Conservation (phyloP, 345 rosid species). For the Isatis tinctoria region DNA sequence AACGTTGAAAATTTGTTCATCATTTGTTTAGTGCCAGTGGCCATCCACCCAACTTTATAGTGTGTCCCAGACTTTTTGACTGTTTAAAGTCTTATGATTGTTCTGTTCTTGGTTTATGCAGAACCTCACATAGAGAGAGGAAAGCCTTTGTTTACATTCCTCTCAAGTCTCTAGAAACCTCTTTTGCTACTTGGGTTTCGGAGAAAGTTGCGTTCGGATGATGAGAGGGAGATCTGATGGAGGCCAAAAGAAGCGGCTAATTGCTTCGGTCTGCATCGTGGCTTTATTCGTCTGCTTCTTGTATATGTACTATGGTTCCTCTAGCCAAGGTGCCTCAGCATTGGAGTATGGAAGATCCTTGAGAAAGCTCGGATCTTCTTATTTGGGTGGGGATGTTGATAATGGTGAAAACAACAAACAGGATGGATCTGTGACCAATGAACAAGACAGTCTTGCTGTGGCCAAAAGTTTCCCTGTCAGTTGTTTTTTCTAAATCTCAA, state of each 20-base stretch:
- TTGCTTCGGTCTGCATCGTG: constrained; percentile 48
- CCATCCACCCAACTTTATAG: neutral
- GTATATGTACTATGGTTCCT: constrained; percentile 67
- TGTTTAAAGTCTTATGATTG: constrained; percentile 3
- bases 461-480: constrained; percentile 90
- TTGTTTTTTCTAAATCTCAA: constrained; percentile 7
- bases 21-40: neutral
- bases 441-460: constrained; percentile 35
- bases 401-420: constrained; percentile 49
- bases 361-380: constrained; percentile 63
- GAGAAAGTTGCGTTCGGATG: constrained; percentile 8
- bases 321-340: constrained; percentile 58
- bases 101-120: constrained; percentile 21
- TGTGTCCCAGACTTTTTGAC: neutral
- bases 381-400: constrained; percentile 81
- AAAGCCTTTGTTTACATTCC: neutral
- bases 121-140: neutral
- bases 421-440: constrained; percentile 47
- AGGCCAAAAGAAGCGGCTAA: constrained; percentile 76
- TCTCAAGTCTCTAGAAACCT: neutral
- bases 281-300: constrained; percentile 63
- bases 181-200: neutral
- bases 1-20: neutral
- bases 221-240: constrained; percentile 94
- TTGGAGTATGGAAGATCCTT: constrained; percentile 62